Evolutionary conservation across 2,329 filamentous ascomycete genomes (phyloP).

Genomic region (Scedosporium aurantiacum): DNA sequence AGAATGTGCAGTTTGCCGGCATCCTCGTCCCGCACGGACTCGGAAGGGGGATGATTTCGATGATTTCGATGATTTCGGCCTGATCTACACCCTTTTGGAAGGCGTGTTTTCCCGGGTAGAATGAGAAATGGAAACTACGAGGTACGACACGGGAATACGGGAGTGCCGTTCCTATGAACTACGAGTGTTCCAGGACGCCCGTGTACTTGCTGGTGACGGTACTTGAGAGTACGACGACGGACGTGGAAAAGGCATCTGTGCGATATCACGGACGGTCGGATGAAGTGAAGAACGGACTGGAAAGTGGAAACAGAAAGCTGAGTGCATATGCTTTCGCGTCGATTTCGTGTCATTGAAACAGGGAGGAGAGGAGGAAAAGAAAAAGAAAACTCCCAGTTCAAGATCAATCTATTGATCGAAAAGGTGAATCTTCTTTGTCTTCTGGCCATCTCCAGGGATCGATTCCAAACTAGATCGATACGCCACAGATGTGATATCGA

Average conservation of each 20-base stretch:
- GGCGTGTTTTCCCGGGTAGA: not conserved
- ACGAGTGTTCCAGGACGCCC: not conserved
- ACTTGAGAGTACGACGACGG: not conserved
- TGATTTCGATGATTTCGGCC: not conserved
- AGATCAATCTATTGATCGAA: not conserved
- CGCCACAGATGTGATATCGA: not conserved
- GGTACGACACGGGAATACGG: not conserved
- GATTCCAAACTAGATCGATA: not conserved
- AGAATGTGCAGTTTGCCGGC: not conserved
- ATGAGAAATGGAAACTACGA: not conserved
- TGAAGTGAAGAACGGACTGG: not conserved
- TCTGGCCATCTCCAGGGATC: not conserved
- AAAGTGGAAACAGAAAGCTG: not conserved
- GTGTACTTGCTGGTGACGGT: not conserved
- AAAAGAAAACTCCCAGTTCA: not conserved
- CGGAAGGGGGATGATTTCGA: not conserved
- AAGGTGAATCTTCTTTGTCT: not conserved
- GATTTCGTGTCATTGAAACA: not conserved
- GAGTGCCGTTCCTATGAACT: not conserved
- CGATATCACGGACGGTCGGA: not conserved
- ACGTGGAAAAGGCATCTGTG: not conserved
- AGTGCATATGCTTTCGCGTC: not conserved
- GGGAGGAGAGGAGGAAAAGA: not conserved
- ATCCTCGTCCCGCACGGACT: not conserved
- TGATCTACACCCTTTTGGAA: not conserved